Percentiles rank a stretch among this genome's conserved stretches.
These are phyloP conservation scores for Lentinula novae-zelandiae DNA, from an alignment of 1,284 basidiomycete genomes.

Conservation along the genomic window DNA sequence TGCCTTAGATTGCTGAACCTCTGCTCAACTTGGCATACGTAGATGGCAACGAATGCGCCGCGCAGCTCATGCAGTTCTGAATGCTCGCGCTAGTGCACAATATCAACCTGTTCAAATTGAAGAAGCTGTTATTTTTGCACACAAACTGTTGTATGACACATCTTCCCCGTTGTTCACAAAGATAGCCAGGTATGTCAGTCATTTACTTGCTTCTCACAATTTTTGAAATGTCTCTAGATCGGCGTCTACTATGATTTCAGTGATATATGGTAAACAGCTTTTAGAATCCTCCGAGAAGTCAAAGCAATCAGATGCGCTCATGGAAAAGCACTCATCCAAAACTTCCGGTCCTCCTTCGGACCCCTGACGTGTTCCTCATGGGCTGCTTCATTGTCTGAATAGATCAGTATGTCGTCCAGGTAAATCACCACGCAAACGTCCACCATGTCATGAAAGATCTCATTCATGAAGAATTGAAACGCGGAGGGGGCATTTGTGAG, in stretches of 20 bases:
- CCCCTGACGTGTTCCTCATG: too few relatives aligned
- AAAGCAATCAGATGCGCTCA: background rate
- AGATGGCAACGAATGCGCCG: constrained; percentile 10
- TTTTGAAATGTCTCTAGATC: background rate
- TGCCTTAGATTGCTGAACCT: too few relatives aligned
- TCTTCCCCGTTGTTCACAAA: background rate
- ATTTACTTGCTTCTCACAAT: background rate
- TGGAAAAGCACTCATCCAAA: background rate
- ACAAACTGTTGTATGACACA: background rate
- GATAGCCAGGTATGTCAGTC: background rate
- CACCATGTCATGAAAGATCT: too few relatives aligned
- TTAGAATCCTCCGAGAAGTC: background rate
- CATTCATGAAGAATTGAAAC: too few relatives aligned
- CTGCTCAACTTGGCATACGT: background rate
- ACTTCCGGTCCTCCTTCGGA: background rate
- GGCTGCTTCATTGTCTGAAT: too few relatives aligned
- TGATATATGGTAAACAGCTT: background rate
- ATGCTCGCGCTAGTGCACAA: background rate
- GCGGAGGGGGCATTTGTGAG: too few relatives aligned
- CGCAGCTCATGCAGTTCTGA: constrained; percentile 2
- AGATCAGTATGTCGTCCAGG: too few relatives aligned
- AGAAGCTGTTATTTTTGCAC: constrained; percentile 6
- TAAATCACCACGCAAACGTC: too few relatives aligned
- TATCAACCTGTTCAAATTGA: constrained; percentile 9
- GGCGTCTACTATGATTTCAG: background rate